Evolutionary conservation across 2,329 filamentous ascomycete species (phyloP).

Genomic region (Apiospora hydei): DNA sequence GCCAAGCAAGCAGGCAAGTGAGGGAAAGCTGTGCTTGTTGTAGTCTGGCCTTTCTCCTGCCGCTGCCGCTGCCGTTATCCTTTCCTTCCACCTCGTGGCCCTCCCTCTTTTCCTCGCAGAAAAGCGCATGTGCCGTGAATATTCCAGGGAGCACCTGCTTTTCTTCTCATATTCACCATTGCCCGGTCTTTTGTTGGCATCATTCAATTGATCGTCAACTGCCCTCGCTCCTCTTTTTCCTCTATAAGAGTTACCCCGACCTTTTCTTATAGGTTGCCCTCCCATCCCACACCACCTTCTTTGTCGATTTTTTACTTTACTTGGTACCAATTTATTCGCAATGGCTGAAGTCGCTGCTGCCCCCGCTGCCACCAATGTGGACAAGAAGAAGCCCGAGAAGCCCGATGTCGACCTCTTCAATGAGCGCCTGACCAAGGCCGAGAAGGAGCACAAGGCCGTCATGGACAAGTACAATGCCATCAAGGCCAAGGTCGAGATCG

Average conservation of each 20-base stretch:
- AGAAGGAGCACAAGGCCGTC: slow-evolving; percentile 83
- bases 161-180: slow-evolving; percentile 22
- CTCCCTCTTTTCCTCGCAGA: slow-evolving; percentile 14
- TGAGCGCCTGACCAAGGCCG: slow-evolving; percentile 76
- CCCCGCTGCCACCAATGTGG: slow-evolving; percentile 51
- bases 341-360: slow-evolving; percentile 59
- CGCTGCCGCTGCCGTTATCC: neutral
- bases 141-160: slow-evolving; percentile 13
- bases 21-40: slow-evolving; percentile 6
- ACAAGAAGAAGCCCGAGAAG: slow-evolving; percentile 74
- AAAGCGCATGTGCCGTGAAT: slow-evolving; percentile 12
- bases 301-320: slow-evolving; percentile 9
- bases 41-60: slow-evolving; percentile 20
- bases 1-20: neutral
- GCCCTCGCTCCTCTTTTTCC: slow-evolving; percentile 22
- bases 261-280: slow-evolving; percentile 23
- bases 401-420: slow-evolving; percentile 89
- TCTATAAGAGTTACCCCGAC: neutral
- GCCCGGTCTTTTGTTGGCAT: slow-evolving; percentile 27
- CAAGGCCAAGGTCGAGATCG: slow-evolving; percentile 87
- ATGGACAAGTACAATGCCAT: slow-evolving; percentile 82
- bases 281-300: neutral
- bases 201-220: slow-evolving; percentile 31
- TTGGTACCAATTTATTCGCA: slow-evolving; percentile 29
- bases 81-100: slow-evolving; percentile 1